Evolutionary conservation across 1,284 basidiomycete species (phyloP), one percentile per base, ranked within the genome.

Genomic region (Cryptococcus floricola): DNA sequence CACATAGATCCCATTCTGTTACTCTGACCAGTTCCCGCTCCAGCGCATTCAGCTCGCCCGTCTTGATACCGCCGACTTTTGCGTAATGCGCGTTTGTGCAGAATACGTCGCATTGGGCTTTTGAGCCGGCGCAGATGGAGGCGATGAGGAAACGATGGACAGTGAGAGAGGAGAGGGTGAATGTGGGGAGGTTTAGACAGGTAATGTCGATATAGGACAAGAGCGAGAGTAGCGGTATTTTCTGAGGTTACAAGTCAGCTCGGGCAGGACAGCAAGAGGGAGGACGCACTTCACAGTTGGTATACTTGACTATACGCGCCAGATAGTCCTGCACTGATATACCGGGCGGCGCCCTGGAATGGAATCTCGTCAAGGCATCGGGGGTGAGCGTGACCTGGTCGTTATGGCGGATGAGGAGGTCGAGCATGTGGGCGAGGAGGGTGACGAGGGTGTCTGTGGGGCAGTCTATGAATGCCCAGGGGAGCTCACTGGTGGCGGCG

Each of bases 121-220:
- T 96, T 77, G 85, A 88, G 55, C 89, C 86, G 54, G 93, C 87
- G 41, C 87, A 85, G 70, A 94, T 86, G 63, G 91, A 84, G 50
- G 92, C 84, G 77, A 95, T 95, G 71, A 94, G 82, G 79, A 96
- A 96, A 54, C 92, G 90, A 78, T 96, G 94, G 68, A 92, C 92
- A 34, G 94, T 97, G 69, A 95, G 83, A 37, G 91, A 95, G 43
- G 90, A 89, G 63, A 98, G 84, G 39, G 89, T 94, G 79, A 95
- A 95, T 48, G 56, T 55, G 28, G 55, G 88, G 65, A 86, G 83
- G 62, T 89, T 85, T 53, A 87, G 82, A 77, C 91, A 94, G 64
- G 94, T 91, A 77, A 91, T 87, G 79, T 96, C 93, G 78, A 96
- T 93, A 79, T 96, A 96, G 76, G 90, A 87, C 58, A 96, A 82